Percentiles rank a stretch among this genome's conserved stretches.
phyloP scores from a whole-genome alignment of 2,329 filamentous ascomycete genomes.

The Chlorencoelia australis region DNA sequence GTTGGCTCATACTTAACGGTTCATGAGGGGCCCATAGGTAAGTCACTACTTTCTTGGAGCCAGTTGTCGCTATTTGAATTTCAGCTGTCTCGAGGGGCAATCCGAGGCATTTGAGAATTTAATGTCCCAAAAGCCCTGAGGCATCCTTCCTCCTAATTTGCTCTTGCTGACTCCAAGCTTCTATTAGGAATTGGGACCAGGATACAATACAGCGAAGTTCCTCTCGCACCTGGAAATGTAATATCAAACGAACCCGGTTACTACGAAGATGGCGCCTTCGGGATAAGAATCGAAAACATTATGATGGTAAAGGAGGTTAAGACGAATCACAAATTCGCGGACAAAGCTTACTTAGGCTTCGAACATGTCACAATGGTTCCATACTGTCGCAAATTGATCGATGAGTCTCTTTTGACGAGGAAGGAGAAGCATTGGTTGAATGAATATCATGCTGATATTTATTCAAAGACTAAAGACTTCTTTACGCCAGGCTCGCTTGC shows the following conservation, averaged over 20 bases:
- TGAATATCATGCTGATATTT: slow-evolving; percentile 70
- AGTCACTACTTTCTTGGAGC: too few species aligned
- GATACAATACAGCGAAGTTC: slow-evolving; percentile 82
- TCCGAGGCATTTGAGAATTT: too few species aligned
- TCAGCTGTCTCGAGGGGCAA: too few species aligned
- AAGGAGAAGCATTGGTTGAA: slow-evolving; percentile 82
- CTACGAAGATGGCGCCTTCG: slow-evolving; percentile 91
- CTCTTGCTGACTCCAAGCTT: too few species aligned
- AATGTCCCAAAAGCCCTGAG: too few species aligned
- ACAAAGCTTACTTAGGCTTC: slow-evolving; percentile 89
- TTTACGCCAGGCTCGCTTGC: slow-evolving; percentile 66
- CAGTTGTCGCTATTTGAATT: too few species aligned
- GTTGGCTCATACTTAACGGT: slow-evolving; percentile 94
- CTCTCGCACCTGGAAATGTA: slow-evolving; percentile 84
- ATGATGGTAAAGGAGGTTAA: slow-evolving; percentile 83
- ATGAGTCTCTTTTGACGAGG: slow-evolving; percentile 58
- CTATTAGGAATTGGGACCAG: slow-evolving; percentile 92
- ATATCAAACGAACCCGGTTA: slow-evolving; percentile 94
- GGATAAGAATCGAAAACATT: slow-evolving; percentile 94
- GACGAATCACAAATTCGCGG: slow-evolving; percentile 80
- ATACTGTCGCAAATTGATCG: slow-evolving; percentile 82
- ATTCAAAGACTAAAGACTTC: slow-evolving; percentile 67
- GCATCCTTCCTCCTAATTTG: too few species aligned
- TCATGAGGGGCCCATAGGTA: slow-evolving; percentile 92
- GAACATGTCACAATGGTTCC: slow-evolving; percentile 97